Conservation (phyloP, 345 rosid species). For the Isatis tinctoria region DNA sequence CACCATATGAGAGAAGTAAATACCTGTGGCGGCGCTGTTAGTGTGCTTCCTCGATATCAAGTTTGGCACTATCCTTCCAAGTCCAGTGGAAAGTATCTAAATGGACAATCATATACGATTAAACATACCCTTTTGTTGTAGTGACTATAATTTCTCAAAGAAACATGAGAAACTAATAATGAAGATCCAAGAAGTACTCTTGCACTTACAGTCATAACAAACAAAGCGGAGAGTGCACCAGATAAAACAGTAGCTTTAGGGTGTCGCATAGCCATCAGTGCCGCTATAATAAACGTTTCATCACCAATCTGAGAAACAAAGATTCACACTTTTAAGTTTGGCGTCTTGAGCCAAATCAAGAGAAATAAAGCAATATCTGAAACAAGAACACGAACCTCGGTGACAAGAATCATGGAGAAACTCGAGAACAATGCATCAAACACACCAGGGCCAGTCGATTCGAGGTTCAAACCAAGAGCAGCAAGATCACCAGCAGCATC, state of each 20-base stretch:
- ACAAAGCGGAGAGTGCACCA: conserved; percentile 86
- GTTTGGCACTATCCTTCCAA: conserved; percentile 98
- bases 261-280: conserved; percentile 99
- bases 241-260: conserved; percentile 90
- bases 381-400: conserved; percentile 89
- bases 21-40: conserved; percentile 97
- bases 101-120: neutral
- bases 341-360: neutral
- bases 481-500: conserved; percentile 34
- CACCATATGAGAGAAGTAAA: neutral
- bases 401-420: conserved; percentile 89
- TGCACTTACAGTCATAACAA: conserved; percentile 92
- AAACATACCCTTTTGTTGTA: conserved; percentile 2
- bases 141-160: neutral
- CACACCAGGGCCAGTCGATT: conserved; percentile 67
- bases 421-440: conserved; percentile 93
- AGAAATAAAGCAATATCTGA: neutral
- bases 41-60: conserved; percentile 99
- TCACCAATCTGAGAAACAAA: conserved; percentile 72
- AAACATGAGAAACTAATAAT: neutral
- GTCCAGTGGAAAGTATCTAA: conserved; percentile 98
- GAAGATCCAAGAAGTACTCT: neutral
- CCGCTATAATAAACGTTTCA: conserved; percentile 98
- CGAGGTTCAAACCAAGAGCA: conserved; percentile 42
- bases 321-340: neutral